Evolutionary conservation across 2,329 filamentous ascomycete species (phyloP), one percentile per base, ranked within the genome.

Genomic region (Corniculantispora saksenae): DNA sequence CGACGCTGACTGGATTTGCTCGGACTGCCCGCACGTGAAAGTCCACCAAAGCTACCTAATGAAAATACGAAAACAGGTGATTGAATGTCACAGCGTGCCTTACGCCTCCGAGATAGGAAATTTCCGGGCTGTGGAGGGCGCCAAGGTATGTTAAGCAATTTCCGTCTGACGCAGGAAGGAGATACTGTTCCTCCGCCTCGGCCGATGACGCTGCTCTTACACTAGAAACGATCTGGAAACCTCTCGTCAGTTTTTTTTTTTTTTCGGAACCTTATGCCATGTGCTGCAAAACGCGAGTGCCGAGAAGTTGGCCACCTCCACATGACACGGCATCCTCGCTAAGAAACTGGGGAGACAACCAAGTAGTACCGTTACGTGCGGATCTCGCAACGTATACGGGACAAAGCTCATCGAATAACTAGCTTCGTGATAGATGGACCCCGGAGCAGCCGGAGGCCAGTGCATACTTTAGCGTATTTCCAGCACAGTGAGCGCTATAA

Each of bases 301-400:
- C 32, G 47, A 35, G 38, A 25, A 27, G n/a, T 17, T 51, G 25
- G 29, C 9, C 29, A 17, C 32, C 32, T 25, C 12, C 32, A 19
- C 45, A 38, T 27, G n/a, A 21, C 27, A 51, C 21, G 29, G 29
- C n/a, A n/a, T n/a, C n/a, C n/a, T n/a, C n/a, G n/a, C n/a, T n/a
- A n/a, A n/a, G n/a, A n/a, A n/a, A n/a, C n/a, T n/a, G n/a, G n/a
- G n/a, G n/a, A n/a, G 10, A 32, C 32, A 32, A 10, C 32, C 10
- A 32, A 25, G 38, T 27, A 23, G 19, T 59, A 50, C 57, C 23
- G 48, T 45, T 45, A 21, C 32, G 17, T 56, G 60, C 60, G 60
- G 60, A 32, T 63, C 60, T 63, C 60, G 60, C 60, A 63, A 40
- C 38, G 40, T 9, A n/a, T 25, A 35, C 17, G 4, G 17, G 60